A percentile compares a stretch with the other conserved stretches of the same genome.
Evolutionary conservation across 2,329 filamentous ascomycete species (phyloP).

Genomic region (Trichoderma aggressivum): DNA sequence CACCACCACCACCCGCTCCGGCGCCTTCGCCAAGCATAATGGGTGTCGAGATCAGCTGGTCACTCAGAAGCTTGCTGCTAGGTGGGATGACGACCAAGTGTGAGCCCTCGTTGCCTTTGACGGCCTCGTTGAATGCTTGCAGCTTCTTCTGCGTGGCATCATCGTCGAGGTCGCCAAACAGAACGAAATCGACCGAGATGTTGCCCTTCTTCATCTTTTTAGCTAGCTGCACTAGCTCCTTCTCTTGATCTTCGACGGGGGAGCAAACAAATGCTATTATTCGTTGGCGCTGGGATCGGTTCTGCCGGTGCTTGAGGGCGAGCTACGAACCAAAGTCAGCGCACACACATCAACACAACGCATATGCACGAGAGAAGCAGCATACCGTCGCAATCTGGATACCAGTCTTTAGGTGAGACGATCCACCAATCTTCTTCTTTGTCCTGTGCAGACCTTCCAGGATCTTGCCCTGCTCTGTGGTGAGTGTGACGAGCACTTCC

Average conservation of each 20-base stretch:
- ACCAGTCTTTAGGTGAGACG: constrained; percentile 82
- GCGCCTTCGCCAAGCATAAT: constrained; percentile 82
- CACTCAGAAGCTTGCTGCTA: constrained; percentile 86
- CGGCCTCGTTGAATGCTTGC: constrained; percentile 85
- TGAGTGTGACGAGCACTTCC: constrained; percentile 93
- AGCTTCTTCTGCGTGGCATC: constrained; percentile 89
- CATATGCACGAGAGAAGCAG: constrained; percentile 16
- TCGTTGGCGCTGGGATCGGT: constrained; percentile 93
- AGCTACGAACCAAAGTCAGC: constrained; percentile 55
- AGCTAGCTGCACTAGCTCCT: constrained; percentile 80
- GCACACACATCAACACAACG: not conserved
- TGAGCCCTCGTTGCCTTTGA: constrained; percentile 88
- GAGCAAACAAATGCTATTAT: constrained; percentile 98
- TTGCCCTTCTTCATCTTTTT: constrained; percentile 99
- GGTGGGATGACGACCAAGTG: constrained; percentile 88
- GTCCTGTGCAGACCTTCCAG: constrained; percentile 88
- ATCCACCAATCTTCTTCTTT: constrained; percentile 84
- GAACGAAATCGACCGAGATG: constrained; percentile 88
- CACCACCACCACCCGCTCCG: constrained; percentile 53
- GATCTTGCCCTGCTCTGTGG: constrained; percentile 93
- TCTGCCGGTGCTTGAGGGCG: constrained; percentile 95
- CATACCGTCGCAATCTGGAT: constrained; percentile 93
- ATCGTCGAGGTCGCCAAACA: constrained; percentile 90
- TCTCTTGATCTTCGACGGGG: constrained; percentile 83
- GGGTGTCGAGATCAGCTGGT: constrained; percentile 83